These are phyloP conservation scores for Aspergillus aculeatus DNA, from an alignment of 2,329 filamentous ascomycete genomes.

Conservation along the genomic window DNA sequence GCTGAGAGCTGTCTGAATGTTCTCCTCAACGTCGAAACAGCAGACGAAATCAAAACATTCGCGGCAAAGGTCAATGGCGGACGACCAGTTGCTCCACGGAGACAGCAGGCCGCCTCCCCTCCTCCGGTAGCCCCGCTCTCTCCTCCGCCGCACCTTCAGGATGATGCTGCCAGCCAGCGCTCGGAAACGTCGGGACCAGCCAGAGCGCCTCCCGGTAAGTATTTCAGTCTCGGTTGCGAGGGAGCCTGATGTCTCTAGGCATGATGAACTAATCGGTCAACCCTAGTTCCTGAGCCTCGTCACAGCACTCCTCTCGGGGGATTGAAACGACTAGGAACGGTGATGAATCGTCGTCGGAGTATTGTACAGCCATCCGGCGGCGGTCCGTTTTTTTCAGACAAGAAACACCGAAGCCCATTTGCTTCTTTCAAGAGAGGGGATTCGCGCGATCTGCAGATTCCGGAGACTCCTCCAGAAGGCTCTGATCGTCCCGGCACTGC, in stretches of 20 bases:
- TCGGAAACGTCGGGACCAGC: constrained; percentile 49
- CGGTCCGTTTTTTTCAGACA: constrained; percentile 34
- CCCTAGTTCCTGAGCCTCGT: constrained; percentile 39
- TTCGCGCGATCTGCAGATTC: constrained; percentile 39
- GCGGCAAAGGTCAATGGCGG: constrained; percentile 40
- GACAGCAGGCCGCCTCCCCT: constrained; percentile 23
- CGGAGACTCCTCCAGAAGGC: constrained; percentile 32
- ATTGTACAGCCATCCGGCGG: constrained; percentile 36
- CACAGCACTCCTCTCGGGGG: constrained; percentile 45
- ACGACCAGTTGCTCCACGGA: constrained; percentile 30
- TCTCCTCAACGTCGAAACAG: constrained; percentile 81
- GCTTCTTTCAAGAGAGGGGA: constrained; percentile 43
- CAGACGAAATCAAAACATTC: constrained; percentile 70
- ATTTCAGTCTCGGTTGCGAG: constrained; percentile 8
- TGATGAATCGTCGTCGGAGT: constrained; percentile 49
- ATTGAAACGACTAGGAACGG: constrained; percentile 47
- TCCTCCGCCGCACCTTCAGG: constrained; percentile 43
- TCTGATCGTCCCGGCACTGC: constrained; percentile 34
- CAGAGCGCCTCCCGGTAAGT: constrained; percentile 38
- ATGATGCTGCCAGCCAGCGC: constrained; percentile 57
- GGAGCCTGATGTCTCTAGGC: background rate
- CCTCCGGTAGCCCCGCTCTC: constrained; percentile 35
- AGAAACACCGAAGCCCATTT: constrained; percentile 45
- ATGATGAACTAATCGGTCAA: constrained; percentile 6
- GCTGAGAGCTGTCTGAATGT: constrained; percentile 78